A percentile compares a stretch with the other conserved stretches of the same genome.
phyloP scores from a whole-genome alignment of 2,329 filamentous ascomycete species.

The Tolypocladium tundrense region DNA sequence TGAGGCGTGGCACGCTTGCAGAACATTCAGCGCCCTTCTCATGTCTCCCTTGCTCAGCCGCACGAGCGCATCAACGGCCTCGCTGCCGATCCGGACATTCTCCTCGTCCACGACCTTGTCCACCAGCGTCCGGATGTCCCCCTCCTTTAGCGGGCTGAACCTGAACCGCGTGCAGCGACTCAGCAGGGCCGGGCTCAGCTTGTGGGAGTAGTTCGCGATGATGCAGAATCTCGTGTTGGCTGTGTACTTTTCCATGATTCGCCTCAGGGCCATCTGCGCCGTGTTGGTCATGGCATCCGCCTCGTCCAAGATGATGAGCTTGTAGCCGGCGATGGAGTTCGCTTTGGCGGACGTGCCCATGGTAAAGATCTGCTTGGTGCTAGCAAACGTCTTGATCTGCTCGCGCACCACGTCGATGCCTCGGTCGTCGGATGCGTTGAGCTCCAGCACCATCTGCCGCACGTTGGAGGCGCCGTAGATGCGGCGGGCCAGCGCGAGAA shows the following conservation, averaged over 20 bases:
- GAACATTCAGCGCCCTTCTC: slow-evolving; percentile 85
- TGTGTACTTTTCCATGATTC: slow-evolving; percentile 99
- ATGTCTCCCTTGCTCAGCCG: slow-evolving; percentile 90
- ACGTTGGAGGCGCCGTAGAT: slow-evolving; percentile 91
- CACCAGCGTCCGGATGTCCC: slow-evolving; percentile 74
- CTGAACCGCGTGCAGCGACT: slow-evolving; percentile 91
- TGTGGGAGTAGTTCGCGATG: slow-evolving; percentile 98
- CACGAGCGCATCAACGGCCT: slow-evolving; percentile 76
- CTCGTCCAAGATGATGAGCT: slow-evolving; percentile 95
- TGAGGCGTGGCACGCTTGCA: slow-evolving; percentile 93
- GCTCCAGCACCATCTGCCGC: slow-evolving; percentile 95
- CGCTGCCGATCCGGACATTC: slow-evolving; percentile 67
- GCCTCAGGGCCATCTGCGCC: slow-evolving; percentile 89
- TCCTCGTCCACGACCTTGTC: slow-evolving; percentile 87
- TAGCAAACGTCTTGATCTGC: slow-evolving; percentile 98
- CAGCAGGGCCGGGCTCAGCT: slow-evolving; percentile 83
- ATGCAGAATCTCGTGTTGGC: slow-evolving; percentile 96
- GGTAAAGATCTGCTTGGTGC: slow-evolving; percentile 92
- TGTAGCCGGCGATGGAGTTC: slow-evolving; percentile 62
- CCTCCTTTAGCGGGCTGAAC: slow-evolving; percentile 86
- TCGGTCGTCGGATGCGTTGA: slow-evolving; percentile 94
- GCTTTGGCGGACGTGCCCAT: slow-evolving; percentile 39
- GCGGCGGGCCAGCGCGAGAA: slow-evolving; percentile 80
- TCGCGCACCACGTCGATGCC: slow-evolving; percentile 97
- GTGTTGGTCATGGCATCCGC: slow-evolving; percentile 99